phyloP scores from a whole-genome alignment of 192 early-diverging fungal species.

The Jimgerdemannia lactiflua region DNA sequence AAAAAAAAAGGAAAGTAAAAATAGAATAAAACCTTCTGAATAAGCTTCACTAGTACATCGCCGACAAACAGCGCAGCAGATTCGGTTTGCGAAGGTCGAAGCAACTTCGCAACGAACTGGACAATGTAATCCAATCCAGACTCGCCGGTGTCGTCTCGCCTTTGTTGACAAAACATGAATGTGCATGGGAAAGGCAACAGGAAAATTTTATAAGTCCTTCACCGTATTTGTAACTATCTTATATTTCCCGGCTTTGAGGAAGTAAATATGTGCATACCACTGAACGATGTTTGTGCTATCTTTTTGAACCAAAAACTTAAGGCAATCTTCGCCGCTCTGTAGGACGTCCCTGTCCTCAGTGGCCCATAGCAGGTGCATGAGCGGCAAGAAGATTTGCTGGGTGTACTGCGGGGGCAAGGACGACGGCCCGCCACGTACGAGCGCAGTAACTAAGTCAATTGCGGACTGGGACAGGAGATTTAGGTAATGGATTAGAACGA shows the following conservation, averaged over 20 bases:
- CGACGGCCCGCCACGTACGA: constrained; percentile 68
- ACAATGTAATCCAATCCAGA: constrained; percentile 81
- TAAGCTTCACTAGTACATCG: constrained; percentile 81
- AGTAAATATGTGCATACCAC: constrained; percentile 52
- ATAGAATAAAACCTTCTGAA: constrained; percentile 59
- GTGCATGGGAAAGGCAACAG: not conserved
- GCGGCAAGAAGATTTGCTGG: constrained; percentile 72
- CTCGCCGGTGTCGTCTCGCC: constrained; percentile 39
- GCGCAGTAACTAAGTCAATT: constrained; percentile 68
- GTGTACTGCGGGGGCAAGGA: constrained; percentile 72
- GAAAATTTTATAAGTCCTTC: not conserved
- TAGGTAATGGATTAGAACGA: not conserved
- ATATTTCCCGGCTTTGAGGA: not conserved
- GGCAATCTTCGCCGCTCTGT: constrained; percentile 86
- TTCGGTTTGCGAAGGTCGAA: constrained; percentile 75
- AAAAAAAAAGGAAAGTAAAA: not conserved
- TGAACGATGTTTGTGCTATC: constrained; percentile 69
- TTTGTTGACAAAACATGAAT: constrained; percentile 10
- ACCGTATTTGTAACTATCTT: not conserved
- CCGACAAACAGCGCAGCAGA: constrained; percentile 86
- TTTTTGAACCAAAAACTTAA: constrained; percentile 78
- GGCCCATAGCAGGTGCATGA: constrained; percentile 72
- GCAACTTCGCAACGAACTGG: constrained; percentile 73
- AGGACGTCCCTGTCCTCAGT: constrained; percentile 75
- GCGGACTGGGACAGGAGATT: constrained; percentile 44